Conservation (phyloP, 805 yeast genomes). For the Phaffomyces antillensis region DNA sequence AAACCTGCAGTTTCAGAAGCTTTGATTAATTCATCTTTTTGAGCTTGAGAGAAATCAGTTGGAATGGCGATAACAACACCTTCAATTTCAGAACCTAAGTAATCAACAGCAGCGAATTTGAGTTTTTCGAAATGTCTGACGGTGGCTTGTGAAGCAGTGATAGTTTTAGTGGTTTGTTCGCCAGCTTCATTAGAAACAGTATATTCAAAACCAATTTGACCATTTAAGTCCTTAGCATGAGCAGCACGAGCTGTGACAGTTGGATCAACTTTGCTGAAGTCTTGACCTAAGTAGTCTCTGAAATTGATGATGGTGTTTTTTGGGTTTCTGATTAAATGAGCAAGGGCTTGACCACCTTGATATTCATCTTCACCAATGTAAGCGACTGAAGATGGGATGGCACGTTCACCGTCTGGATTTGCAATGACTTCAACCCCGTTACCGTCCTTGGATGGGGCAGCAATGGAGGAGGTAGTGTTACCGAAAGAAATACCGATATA, state of each 20-base stretch:
- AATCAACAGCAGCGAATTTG: constrained; percentile 87
- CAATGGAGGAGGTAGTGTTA: constrained; percentile 91
- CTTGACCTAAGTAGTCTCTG: constrained; percentile 84
- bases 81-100: constrained; percentile 71
- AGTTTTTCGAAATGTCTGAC: constrained; percentile 79
- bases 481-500: constrained; percentile 96
- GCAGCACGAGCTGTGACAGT: constrained; percentile 60
- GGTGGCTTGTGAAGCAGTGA: constrained; percentile 71
- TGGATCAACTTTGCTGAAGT: constrained; percentile 63
- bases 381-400: constrained; percentile 87
- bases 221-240: constrained; percentile 56
- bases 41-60: constrained; percentile 72
- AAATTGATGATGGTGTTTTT: constrained; percentile 80
- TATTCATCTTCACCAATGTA: constrained; percentile 94
- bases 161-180: constrained; percentile 43
- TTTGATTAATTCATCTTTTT: constrained; percentile 53
- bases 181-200: constrained; percentile 24
- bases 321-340: constrained; percentile 88
- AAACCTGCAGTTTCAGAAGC: constrained; percentile 69
- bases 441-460: constrained; percentile 78
- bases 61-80: constrained; percentile 89
- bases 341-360: constrained; percentile 94
- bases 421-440: constrained; percentile 90
- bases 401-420: constrained; percentile 97
- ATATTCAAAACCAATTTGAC: constrained; percentile 63